Evolutionary conservation across 192 early-diverging fungal species (phyloP), one percentile per base, ranked within the genome.

Genomic region (Linnemannia schmuckeri): DNA sequence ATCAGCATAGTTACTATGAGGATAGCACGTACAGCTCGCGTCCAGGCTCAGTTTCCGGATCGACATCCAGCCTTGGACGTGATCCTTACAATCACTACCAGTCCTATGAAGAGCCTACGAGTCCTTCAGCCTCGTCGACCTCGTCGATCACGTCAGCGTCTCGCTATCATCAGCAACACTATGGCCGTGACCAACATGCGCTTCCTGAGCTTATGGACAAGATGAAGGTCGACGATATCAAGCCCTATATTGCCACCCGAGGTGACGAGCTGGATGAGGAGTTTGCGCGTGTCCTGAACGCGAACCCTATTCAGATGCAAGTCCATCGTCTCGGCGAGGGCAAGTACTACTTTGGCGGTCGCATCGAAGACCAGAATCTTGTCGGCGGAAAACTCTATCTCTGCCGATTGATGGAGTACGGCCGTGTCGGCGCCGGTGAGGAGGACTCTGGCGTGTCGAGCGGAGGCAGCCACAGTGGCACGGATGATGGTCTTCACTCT

Each of bases 221-320:
- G 76, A 73, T 78, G 80, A 86, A 80, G 38, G 88, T 88, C 55
- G 72, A 89, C 30, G 86, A 90, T 38, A 73, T 74, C 38, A 75
- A 82, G 2, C 82, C 78, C 37, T 93, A 93, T 74, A 42, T 57
- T 1, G 83, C 90, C 24, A 74, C 88, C 52, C 82, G 77, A 24
- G 89, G 87, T 38, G 91, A 92, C 49, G 89, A 90, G 37, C 72
- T 93, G 22, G 92, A 93, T 55, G 80, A 88, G 54, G 91, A 92
- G 75, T 88, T 93, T 63, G 91, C 89, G 22, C 88, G 83, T 41
- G 86, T 93, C 18, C 82, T 92, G 24, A 93, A 93, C 78, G 74
- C 86, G 18, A 90, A 83, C 54, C 91, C 92, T 37, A 87, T 92
- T 40, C 73, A 89, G 38, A 89, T 93, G 35, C 88, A 89, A 77